Conservation (phyloP, 768 basidiomycete species). For the Suillus brevipes region DNA sequence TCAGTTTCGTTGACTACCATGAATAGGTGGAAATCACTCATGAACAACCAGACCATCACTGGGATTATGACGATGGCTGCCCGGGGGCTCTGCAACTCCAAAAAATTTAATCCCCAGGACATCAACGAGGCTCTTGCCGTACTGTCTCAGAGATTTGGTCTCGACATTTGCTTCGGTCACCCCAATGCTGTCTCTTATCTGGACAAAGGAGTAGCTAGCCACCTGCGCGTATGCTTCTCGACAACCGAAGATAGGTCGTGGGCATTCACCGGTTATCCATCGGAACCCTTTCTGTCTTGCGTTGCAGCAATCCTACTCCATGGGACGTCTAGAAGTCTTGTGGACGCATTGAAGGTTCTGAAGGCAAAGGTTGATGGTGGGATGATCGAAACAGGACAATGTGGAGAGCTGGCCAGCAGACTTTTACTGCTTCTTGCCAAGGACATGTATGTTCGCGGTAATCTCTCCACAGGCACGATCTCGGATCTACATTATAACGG, state of each 20-base stretch:
- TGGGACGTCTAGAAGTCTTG: background rate
- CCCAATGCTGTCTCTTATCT: conserved; percentile 4
- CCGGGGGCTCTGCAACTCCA: background rate
- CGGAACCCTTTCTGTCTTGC: conserved; percentile 20
- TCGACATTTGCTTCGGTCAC: conserved; percentile 5
- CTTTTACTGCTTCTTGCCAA: conserved; percentile 12
- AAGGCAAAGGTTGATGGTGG: conserved; percentile 5
- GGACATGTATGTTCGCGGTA: conserved; percentile 10
- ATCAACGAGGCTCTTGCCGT: conserved; percentile 8
- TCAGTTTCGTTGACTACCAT: background rate
- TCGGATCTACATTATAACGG: background rate
- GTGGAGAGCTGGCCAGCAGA: conserved; percentile 14
- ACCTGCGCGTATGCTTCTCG: conserved; percentile 15
- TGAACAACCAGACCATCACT: background rate
- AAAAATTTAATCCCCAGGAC: background rate
- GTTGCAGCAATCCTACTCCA: conserved; percentile 10
- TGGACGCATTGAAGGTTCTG: background rate
- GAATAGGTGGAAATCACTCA: conserved; percentile 1
- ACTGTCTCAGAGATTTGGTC: conserved; percentile 12
- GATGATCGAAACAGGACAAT: conserved; percentile 9
- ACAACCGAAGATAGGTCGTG: conserved; percentile 12
- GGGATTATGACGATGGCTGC: background rate
- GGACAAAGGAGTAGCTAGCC: conserved; percentile 12
- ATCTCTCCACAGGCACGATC: background rate
- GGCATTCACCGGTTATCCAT: conserved; percentile 18